Percentiles rank a stretch among this genome's conserved stretches.
phyloP scores from a whole-genome alignment of 2,329 filamentous ascomycete genomes.

The Drechslera avenae region DNA sequence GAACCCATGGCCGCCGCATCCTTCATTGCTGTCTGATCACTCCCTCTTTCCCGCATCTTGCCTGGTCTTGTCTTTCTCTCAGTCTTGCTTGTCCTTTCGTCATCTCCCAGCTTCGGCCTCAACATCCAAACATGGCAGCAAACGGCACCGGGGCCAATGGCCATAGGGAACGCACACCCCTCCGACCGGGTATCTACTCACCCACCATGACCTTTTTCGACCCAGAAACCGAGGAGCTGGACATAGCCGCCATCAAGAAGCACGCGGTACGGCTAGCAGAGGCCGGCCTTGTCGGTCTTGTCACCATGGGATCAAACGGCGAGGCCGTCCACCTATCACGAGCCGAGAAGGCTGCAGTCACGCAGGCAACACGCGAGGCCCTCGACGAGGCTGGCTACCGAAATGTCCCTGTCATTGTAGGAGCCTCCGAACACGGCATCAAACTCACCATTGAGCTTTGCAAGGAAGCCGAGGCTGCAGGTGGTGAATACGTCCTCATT shows the following conservation, averaged over 20 bases:
- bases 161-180: constrained; percentile 56
- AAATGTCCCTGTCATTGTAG: constrained; percentile 79
- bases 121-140: constrained; percentile 26
- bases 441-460: constrained; percentile 78
- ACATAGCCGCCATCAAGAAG: constrained; percentile 77
- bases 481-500: constrained; percentile 79
- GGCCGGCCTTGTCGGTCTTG: constrained; percentile 79
- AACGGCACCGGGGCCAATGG: constrained; percentile 48
- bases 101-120: constrained; percentile 1
- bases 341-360: constrained; percentile 76
- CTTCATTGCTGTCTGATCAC: constrained; percentile 17
- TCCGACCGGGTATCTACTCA: constrained; percentile 83
- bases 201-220: constrained; percentile 93
- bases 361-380: constrained; percentile 77
- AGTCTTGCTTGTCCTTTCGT: not conserved
- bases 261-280: constrained; percentile 79
- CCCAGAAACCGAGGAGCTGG: constrained; percentile 80
- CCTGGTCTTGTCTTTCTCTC: constrained; percentile 3
- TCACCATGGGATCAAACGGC: constrained; percentile 89
- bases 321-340: constrained; percentile 84
- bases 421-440: constrained; percentile 80
- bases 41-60: constrained; percentile 22
- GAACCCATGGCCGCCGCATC: constrained; percentile 25
- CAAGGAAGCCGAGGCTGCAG: constrained; percentile 68
- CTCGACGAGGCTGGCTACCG: constrained; percentile 79